Base-by-base conservation (phyloP, 305 asterid species). In the Ilex paraguariensis region DNA sequence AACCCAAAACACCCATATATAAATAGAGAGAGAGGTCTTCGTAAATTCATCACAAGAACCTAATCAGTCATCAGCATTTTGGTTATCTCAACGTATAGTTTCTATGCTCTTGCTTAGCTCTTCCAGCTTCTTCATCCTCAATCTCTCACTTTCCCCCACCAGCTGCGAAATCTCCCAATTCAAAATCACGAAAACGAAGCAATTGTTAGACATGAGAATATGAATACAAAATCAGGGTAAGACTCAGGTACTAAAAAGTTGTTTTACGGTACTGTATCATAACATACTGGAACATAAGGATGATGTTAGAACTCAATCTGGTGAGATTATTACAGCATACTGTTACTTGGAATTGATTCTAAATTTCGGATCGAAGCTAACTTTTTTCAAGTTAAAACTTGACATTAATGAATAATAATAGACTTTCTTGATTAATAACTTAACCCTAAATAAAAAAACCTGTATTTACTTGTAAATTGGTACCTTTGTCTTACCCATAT, bases 81-180 rank as follows among this genome's bases (percentile, higher is more conserved):
- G 57, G 72, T 66, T 79, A 66, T 21, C 58, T 79, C 56, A 73
- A 46, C 58, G 81, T 73, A 84, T 74, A 13, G 91, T 79, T 79
- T 92, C 97, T 73, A 90, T 76, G 86, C 90, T 92, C 94, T 92
- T 92, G 97, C 94, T 87, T 82, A 92, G 92, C 80, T 92, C 98
- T 72, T 90, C 98, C 90, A 92, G 70, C 73, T 92, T 92, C 87
- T 86, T 90, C 86, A 92, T 62, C 86, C 98, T 88, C 81, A 80
- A 46, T 68, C 78, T 80, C 83, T 92, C 98, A 31, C 98, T 92
- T 67, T 92, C 98, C 0, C 95, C 63, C 73, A 86, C 95, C 86
- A 92, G 82, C 97, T 92, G 91, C 81, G 56, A 2, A 5, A 56
- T 31, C 40, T 58, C 60, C 66, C 50, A 60, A 39, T 50, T 39